A percentile compares a stretch with the other conserved stretches of the same genome.
Conservation (phyloP, 2,329 filamentous ascomycete species). For the Penicillium sp. region DNA sequence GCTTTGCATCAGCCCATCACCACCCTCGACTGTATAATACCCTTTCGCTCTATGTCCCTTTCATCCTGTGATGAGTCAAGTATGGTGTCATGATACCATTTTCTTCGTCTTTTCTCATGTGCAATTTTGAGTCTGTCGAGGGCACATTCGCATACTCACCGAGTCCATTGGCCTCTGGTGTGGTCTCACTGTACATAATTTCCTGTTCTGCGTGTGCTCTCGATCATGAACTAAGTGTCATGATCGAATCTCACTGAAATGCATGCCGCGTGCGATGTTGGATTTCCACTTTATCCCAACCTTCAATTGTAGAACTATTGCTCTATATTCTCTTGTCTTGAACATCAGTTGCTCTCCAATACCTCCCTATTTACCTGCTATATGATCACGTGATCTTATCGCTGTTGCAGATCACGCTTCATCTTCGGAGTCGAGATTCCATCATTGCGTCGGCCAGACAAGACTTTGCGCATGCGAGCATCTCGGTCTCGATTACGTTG, state of each 20-base stretch:
- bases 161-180: conserved; percentile 2
- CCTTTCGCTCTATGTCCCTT: conserved; percentile 9
- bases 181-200: conserved; percentile 28
- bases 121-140: conserved; percentile 11
- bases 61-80: conserved; percentile 18
- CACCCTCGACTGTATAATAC: conserved; percentile 25
- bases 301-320: no score
- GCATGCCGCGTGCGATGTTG: conserved; percentile 16
- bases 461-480: conserved; percentile 30
- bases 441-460: neutral
- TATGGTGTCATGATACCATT: conserved; percentile 25
- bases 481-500: conserved; percentile 20
- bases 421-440: neutral
- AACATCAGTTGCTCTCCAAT: no score
- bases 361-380: no score
- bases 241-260: conserved; percentile 18
- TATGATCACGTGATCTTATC: neutral
- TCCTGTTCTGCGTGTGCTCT: conserved; percentile 2
- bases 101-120: conserved; percentile 8
- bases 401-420: neutral
- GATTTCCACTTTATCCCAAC: no score
- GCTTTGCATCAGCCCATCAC: conserved; percentile 10
- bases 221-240: conserved; percentile 9
- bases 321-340: no score
- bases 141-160: conserved; percentile 14